A percentile compares a stretch with the other conserved stretches of the same genome.
These are phyloP conservation scores for Coemansia sp. DNA, from an alignment of 192 early-diverging fungal genomes.

Conservation along the genomic window DNA sequence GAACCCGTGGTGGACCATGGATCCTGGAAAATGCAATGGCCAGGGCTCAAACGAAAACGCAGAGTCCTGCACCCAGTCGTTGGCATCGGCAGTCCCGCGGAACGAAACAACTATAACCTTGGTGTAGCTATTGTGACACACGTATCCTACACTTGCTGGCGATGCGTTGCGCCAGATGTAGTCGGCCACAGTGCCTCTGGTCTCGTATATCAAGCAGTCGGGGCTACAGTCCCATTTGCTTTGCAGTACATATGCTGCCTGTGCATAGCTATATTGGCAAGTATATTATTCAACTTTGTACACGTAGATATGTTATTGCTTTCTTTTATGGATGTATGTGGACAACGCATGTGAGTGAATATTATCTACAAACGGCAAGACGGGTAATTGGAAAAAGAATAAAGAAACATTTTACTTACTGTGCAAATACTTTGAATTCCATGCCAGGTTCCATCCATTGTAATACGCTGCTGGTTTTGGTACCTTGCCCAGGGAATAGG, in stretches of 20 bases:
- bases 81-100: slow-evolving; percentile 33
- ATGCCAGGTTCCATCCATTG: slow-evolving; percentile 30
- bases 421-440: slow-evolving; percentile 51
- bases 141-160: slow-evolving; percentile 44
- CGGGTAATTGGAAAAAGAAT: not conserved
- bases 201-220: slow-evolving; percentile 28
- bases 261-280: slow-evolving; percentile 34
- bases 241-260: slow-evolving; percentile 30
- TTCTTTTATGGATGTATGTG: not conserved
- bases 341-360: not conserved
- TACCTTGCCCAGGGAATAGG: not conserved
- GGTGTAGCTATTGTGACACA: slow-evolving; percentile 34
- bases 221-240: slow-evolving; percentile 31
- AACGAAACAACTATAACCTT: slow-evolving; percentile 41
- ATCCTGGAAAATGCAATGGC: slow-evolving; percentile 42
- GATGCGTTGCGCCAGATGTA: slow-evolving; percentile 43
- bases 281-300: not conserved
- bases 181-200: slow-evolving; percentile 31
- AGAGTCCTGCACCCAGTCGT: slow-evolving; percentile 49
- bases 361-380: not conserved
- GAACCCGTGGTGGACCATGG: slow-evolving; percentile 55
- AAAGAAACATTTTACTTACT: slow-evolving; percentile 32
- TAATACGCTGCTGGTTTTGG: not conserved
- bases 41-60: slow-evolving; percentile 52
- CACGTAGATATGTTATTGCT: not conserved